A percentile compares a stretch with the other conserved stretches of the same genome.
Conservation (phyloP, 1,139 yeast genomes). For the Taiozyma sp. region DNA sequence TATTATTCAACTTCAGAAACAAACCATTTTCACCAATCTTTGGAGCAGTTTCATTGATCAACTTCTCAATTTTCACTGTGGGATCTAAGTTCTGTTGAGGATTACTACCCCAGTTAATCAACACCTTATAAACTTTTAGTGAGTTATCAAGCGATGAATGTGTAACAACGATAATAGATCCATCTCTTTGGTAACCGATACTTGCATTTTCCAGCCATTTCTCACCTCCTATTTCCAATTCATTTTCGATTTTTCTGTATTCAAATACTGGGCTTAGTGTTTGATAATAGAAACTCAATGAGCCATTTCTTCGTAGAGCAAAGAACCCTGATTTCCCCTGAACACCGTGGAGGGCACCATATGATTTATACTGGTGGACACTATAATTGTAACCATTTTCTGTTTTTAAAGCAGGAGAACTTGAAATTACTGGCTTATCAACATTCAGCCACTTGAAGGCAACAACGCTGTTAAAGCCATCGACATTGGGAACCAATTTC, state of each 20-base stretch:
- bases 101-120: slow-evolving; percentile 52
- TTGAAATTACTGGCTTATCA: slow-evolving; percentile 55
- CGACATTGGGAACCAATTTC: slow-evolving; percentile 21
- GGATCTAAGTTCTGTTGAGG: slow-evolving; percentile 14
- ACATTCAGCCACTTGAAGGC: slow-evolving; percentile 66
- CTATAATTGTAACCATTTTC: slow-evolving; percentile 39
- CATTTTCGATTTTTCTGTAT: slow-evolving; percentile 35
- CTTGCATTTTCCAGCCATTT: slow-evolving; percentile 38
- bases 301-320: slow-evolving; percentile 60
- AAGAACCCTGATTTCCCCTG: slow-evolving; percentile 68
- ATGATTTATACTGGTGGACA: slow-evolving; percentile 52
- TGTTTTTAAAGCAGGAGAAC: slow-evolving; percentile 42
- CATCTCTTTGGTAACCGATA: slow-evolving; percentile 53
- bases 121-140: slow-evolving; percentile 43
- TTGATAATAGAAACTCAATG: slow-evolving; percentile 52
- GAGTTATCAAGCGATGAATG: slow-evolving; percentile 36
- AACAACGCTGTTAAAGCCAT: slow-evolving; percentile 29
- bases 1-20: slow-evolving; percentile 19
- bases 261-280: slow-evolving; percentile 53
- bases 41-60: slow-evolving; percentile 15
- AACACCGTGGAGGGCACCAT: slow-evolving; percentile 66
- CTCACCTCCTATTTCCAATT: slow-evolving; percentile 22
- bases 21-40: slow-evolving; percentile 16
- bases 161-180: slow-evolving; percentile 42
- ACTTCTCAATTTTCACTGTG: slow-evolving; percentile 13